Base-by-base conservation (phyloP, 331 rosid species). In the Malus hybrid region DNA sequence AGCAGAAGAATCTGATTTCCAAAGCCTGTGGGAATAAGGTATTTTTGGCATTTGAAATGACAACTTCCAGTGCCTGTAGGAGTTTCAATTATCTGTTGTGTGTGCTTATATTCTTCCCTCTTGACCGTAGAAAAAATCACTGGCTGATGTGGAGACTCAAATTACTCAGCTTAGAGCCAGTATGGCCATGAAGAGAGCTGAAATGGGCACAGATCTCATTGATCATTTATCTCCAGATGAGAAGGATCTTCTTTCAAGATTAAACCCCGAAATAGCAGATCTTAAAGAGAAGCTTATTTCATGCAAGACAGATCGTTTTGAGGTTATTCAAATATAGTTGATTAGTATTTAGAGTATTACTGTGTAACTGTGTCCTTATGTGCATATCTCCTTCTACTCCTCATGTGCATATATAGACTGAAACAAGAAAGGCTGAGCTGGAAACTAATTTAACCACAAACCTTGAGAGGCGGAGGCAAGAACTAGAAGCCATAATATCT, bases 151-250 rank as follows among this genome's bases (percentile, higher is more conserved):
- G 69, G 87, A 79, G 77, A 87, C 77, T 76, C 99, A 94, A 81
- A 91, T 94, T 76, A 97, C 90, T 54, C 96, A 94, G 84, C 96
- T 94, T 67, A 86, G 73, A 75, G 91, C 92, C 82, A 92, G 97
- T 71, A 86, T 90, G 80, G 87, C 88, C 80, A 85, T 85, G 89
- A 94, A 94, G 85, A 80, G 71, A 79, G 90, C 86, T 73, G 99
- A 94, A 87, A 91, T 94, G 96, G 96, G 96, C 74, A 91, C 97
- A 5, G 99, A 94, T 46, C 97, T 94, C 81, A 87, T 94, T 75
- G 97, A 94, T 80, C 96, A 94, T 86, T 88, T 94, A 73, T 88
- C 95, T 3, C 95, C 90, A 24, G 96, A 88, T 77, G 99, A 94
- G 83, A 94, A 88, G 78, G 74, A 76, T 73, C 92, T 87, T 71